These are phyloP conservation scores for Silybum marianum DNA, from an alignment of 129 eudicot species.

Conservation along the genomic window DNA sequence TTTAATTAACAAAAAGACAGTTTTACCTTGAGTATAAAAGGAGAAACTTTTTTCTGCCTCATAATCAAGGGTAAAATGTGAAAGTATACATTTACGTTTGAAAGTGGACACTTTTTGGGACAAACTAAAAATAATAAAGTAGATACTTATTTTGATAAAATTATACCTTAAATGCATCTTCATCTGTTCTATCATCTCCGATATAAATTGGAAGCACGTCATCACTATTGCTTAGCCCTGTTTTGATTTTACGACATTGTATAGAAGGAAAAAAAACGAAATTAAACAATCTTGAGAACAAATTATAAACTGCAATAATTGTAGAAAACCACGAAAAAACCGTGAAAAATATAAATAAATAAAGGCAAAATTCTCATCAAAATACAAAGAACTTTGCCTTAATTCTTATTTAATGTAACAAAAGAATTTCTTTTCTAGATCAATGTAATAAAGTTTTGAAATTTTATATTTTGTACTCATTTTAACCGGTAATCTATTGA, in stretches of 20 bases:
- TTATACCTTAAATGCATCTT: slow-evolving; percentile 88
- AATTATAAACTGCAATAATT: background rate
- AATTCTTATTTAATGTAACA: no score
- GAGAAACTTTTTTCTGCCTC: no score
- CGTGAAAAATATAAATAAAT: no score
- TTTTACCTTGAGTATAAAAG: no score
- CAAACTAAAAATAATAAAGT: no score
- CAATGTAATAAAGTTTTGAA: background rate
- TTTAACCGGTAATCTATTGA: background rate
- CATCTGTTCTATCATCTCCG: slow-evolving; percentile 92
- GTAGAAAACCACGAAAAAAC: background rate
- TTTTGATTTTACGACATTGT: background rate
- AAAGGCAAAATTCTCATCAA: background rate
- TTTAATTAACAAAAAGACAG: no score
- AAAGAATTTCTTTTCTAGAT: background rate
- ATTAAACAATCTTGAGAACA: background rate
- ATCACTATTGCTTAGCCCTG: slow-evolving; percentile 53
- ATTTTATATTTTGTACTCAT: background rate
- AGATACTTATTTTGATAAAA: background rate
- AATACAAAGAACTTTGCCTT: background rate
- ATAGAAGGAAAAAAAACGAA: background rate
- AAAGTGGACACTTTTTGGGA: no score
- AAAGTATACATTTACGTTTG: no score
- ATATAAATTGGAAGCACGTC: slow-evolving; percentile 79
- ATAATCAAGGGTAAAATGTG: no score